Evolutionary conservation across 805 yeast genomes (phyloP), one percentile per base, ranked within the genome.

Genomic region (Kluyveromyces starmeri): DNA sequence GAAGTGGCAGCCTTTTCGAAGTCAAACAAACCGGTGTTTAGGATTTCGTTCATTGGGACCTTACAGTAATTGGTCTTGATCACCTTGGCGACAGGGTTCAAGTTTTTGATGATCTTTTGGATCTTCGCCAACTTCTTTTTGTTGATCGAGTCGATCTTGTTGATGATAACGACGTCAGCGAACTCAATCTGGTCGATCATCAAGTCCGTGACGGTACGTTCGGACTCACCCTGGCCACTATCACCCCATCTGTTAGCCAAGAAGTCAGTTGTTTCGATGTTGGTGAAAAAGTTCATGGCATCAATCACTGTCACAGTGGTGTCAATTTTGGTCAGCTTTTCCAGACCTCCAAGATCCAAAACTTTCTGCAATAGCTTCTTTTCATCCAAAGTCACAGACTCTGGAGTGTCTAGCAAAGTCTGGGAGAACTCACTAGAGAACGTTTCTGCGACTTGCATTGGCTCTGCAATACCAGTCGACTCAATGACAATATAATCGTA

Each of bases 371-470:
- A 22, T 14, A 44, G 27, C 10, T 17, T 32, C 12, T 41, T 55
- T 16, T 52, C 55, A 5, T 48, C 41, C 25, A 48, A 46, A n/a
- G 48, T 33, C 20, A 49, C 39, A 5, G 37, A 41, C 9, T 38
- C 45, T 14, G 45, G 49, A 7, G 46, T 47, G 15, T 57, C 54
- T 10, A 64, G 41, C 35, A 65, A 42, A 25, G 58, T 44, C 12
- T 58, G 52, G 5, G 67, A 50, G 40, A 66, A 67, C 38, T 67
- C 70, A 9, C 53, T 50, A 4, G 69, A 59, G 40, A 67, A 67
- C 3, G 71, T 68, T 42, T 67, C 71, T 0, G 73, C 73, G 12
- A 67, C 70, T 42, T 67, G 70, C 70, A 65, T 64, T 19, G 72
- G 71, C 43, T 67, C 73, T 14, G 67, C 60, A 17, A 67, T 63